A percentile compares a stretch with the other conserved stretches of the same genome.
These are phyloP conservation scores for Ampelomyces quisqualis DNA, from an alignment of 2,329 filamentous ascomycete genomes.

Conservation along the genomic window DNA sequence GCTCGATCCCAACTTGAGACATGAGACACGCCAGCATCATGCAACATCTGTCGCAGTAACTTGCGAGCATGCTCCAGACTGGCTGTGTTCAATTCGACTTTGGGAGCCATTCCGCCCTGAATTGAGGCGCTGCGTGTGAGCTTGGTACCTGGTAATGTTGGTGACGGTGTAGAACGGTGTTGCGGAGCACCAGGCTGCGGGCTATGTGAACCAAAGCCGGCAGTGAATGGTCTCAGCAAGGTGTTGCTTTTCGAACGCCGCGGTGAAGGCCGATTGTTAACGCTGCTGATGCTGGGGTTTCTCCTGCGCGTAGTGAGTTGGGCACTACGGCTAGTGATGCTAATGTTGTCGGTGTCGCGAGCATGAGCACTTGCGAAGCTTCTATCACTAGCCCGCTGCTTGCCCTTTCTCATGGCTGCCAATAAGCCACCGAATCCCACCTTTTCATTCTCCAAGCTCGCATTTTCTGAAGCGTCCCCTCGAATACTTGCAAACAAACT, in stretches of 20 bases:
- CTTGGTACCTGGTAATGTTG: conserved; percentile 38
- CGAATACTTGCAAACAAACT: conserved; percentile 77
- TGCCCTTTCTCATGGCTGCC: conserved; percentile 72
- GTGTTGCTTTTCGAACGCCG: conserved; percentile 60
- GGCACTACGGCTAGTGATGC: conserved; percentile 64
- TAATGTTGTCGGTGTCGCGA: conserved; percentile 64
- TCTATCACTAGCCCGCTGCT: conserved; percentile 71
- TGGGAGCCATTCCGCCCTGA: conserved; percentile 69
- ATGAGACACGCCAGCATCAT: conserved; percentile 73
- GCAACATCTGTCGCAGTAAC: conserved; percentile 78
- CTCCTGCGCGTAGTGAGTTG: conserved; percentile 68
- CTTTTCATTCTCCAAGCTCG: conserved; percentile 71
- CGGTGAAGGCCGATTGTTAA: conserved; percentile 70
- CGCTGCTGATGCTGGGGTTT: conserved; percentile 82
- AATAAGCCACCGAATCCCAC: conserved; percentile 71
- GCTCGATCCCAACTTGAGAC: conserved; percentile 83
- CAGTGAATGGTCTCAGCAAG: conserved; percentile 54
- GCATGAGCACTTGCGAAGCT: conserved; percentile 62
- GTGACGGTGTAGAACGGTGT: conserved; percentile 28
- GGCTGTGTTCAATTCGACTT: conserved; percentile 81
- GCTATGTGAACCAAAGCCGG: conserved; percentile 31
- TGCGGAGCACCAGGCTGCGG: conserved; percentile 26
- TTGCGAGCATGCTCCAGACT: conserved; percentile 86
- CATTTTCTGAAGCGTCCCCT: conserved; percentile 59
- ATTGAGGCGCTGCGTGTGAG: conserved; percentile 77